Base-by-base conservation (phyloP, 495 filamentous ascomycete genomes). In the Lichina pygmaea region DNA sequence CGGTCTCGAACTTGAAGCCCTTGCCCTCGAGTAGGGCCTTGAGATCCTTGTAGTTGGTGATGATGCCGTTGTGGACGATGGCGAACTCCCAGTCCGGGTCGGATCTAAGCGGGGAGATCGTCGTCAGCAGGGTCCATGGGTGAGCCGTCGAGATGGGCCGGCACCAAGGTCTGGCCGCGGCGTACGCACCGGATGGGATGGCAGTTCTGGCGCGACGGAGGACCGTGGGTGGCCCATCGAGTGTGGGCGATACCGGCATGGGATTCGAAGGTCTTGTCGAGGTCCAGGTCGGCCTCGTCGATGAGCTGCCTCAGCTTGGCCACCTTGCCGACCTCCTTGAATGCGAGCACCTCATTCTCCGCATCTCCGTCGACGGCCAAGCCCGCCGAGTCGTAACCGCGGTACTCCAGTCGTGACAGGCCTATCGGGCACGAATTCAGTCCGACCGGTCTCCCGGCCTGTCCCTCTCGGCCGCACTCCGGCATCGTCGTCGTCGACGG, bases 41-140 rank as follows among this genome's bases (percentile, higher is more conserved):
- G 53, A 97, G 66, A 66, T 97, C 89, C 67, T 97, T 97, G 73
- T 97, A 97, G 70, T 97, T 97, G 66, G 89, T 97, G 66, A 97
- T 97, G 69, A 97, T 97, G 58, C 89, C 89, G 62, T 97, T 97
- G 75, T 97, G 89, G 40, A 94, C 86, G 53, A 97, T 79, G 48
- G 84, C 72, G 59, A 97, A 97, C 62, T 95, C 75, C 83, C 85
- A 95, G 53, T 66, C 79, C 54, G 78, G 75, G 57, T 97, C 89
- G 41, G 72, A 77, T 50, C 71, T 73, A 49, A 17, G 9, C 31
- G 13, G 33, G 41, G 33, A 6, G 49, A 13, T 41, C 17, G 11
- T 41, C 33, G 46, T 51, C 39, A 57, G 48, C 41, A 13, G 33
- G 13, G 12, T 40, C 38, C 12, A 3, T 40, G 2, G 12, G 4